Evolutionary conservation across 768 basidiomycete species (phyloP).

Genomic region (Phylloporus scabripes): DNA sequence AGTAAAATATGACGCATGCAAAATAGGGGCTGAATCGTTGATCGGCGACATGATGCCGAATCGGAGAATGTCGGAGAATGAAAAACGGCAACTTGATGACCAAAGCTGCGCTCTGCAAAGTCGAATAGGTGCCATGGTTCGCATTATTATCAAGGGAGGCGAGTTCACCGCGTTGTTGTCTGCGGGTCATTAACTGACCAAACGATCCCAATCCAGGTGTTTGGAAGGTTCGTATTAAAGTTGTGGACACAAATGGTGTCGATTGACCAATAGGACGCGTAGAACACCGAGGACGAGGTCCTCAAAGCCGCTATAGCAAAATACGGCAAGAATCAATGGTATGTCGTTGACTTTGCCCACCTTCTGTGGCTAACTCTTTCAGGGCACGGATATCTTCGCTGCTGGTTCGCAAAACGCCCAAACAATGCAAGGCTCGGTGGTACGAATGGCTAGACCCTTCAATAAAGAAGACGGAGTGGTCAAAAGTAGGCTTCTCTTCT

Average conservation of each 20-base stretch:
- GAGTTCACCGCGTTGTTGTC: constrained; percentile 20
- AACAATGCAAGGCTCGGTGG: constrained; percentile 99
- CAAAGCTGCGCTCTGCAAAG: background rate
- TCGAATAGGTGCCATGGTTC: constrained; percentile 49
- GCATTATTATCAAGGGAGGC: constrained; percentile 92
- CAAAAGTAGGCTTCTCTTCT: constrained; percentile 55
- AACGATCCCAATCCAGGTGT: constrained; percentile 43
- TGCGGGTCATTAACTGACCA: constrained; percentile 1
- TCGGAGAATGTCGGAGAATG: constrained; percentile 15
- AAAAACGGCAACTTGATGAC: constrained; percentile 10
- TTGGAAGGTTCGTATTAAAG: constrained; percentile 60
- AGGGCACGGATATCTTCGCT: constrained; percentile 98
- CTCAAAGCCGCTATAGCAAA: constrained; percentile 98
- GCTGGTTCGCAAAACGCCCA: constrained; percentile 96
- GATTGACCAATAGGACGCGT: constrained; percentile 9
- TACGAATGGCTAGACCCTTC: constrained; percentile 99
- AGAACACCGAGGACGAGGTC: constrained; percentile 98
- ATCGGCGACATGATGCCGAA: background rate
- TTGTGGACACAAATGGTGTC: background rate
- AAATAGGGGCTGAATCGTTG: background rate
- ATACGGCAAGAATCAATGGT: constrained; percentile 97
- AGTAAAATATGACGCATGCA: background rate
- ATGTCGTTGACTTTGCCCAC: constrained; percentile 5
- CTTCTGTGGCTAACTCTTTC: constrained; percentile 1
- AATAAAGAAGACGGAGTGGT: constrained; percentile 99